Conservation (phyloP, 2,329 filamentous ascomycete genomes). For the Chlorencoelia australis region DNA sequence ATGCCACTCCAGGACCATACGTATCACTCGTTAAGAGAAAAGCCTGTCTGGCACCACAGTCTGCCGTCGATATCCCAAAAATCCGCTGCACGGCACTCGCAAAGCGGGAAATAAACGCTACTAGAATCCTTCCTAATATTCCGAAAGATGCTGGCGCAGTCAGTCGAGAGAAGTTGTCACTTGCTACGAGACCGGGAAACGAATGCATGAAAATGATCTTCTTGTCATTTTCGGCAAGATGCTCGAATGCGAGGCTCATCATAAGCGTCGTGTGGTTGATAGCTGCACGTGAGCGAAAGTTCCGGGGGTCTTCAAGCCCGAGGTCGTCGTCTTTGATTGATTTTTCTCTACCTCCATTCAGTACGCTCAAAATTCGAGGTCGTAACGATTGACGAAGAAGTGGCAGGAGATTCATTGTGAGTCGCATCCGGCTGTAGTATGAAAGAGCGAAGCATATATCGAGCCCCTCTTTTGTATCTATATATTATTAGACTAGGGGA, state of each 20-base stretch:
- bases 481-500: constrained; percentile 8
- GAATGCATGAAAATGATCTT: constrained; percentile 32
- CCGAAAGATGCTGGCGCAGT: constrained; percentile 11
- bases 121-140: constrained; percentile 13
- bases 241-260: constrained; percentile 40
- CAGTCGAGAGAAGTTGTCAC: constrained; percentile 25
- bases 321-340: constrained; percentile 37
- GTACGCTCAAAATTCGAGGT: constrained; percentile 45
- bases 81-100: constrained; percentile 17
- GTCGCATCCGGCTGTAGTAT: constrained; percentile 48
- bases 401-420: constrained; percentile 46
- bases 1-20: constrained; percentile 24
- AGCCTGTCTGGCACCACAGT: constrained; percentile 31
- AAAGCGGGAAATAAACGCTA: constrained; percentile 26
- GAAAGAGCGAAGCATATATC: constrained; percentile 39
- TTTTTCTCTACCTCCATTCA: constrained; percentile 42
- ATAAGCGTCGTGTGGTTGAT: constrained; percentile 40
- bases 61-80: constrained; percentile 15
- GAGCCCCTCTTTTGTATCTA: constrained; percentile 47
- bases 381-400: constrained; percentile 35
- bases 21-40: constrained; percentile 30
- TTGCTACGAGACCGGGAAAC: constrained; percentile 27
- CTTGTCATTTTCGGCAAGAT: constrained; percentile 36
- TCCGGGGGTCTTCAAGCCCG: constrained; percentile 24
- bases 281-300: constrained; percentile 29